These are phyloP conservation scores for Chaetomiaceae sp. DNA, from an alignment of 2,329 filamentous ascomycete species.

Conservation along the genomic window DNA sequence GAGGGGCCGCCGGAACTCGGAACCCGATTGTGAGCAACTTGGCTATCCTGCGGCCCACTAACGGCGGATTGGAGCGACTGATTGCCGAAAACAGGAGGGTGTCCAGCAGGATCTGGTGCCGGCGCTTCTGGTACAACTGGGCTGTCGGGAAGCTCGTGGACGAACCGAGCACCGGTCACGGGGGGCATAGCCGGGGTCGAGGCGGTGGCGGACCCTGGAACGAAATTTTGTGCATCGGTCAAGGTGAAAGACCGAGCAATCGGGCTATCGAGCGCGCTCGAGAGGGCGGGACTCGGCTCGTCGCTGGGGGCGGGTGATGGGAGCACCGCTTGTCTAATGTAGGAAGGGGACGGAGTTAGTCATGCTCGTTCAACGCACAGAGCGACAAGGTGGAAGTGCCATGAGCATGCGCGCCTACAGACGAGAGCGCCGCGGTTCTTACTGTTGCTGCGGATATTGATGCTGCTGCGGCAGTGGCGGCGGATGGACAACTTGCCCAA, in stretches of 20 bases:
- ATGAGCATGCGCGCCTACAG: too few species aligned
- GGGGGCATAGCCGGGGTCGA: conserved; percentile 11
- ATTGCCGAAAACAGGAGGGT: not conserved
- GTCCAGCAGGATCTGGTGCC: not conserved
- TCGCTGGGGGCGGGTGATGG: conserved; percentile 60
- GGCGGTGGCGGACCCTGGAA: conserved; percentile 4
- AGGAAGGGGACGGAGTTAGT: not conserved
- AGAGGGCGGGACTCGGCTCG: conserved; percentile 44
- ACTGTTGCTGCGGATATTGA: conserved; percentile 10
- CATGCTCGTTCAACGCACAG: not conserved
- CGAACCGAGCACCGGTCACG: conserved; percentile 27
- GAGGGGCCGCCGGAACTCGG: not conserved
- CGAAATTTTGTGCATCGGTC: conserved; percentile 26
- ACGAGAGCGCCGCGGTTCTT: not conserved
- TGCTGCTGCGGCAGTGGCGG: conserved; percentile 5
- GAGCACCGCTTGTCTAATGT: conserved; percentile 33
- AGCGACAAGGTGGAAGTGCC: not conserved
- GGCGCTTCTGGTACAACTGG: conserved; percentile 1
- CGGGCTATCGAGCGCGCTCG: conserved; percentile 32
- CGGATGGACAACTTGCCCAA: conserved; percentile 4
- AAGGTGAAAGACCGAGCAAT: conserved; percentile 25
- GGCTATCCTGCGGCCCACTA: not conserved
- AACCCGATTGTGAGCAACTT: not conserved
- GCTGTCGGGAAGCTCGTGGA: conserved; percentile 1
- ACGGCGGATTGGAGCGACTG: not conserved